Evolutionary conservation across 768 basidiomycete genomes (phyloP), one percentile per base, ranked within the genome.

Genomic region (Dentipellis sp.): DNA sequence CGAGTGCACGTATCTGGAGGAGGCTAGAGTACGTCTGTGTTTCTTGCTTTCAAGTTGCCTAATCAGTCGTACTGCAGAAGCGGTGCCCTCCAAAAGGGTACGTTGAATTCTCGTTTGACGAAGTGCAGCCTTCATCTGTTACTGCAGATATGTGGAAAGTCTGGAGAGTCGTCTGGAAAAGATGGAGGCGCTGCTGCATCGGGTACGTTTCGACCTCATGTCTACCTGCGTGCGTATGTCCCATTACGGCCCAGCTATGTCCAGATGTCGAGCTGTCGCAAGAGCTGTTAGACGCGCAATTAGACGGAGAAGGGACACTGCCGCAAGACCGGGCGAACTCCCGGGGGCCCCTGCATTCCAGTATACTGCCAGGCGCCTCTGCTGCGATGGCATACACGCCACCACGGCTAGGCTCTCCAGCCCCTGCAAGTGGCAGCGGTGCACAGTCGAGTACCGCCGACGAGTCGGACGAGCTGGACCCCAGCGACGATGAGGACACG

Each of bases 1-100:
- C 39, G 78, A 84, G 17, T 88, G 86, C 66, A 84, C 81, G 1
- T 86, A 87, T 63, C 75, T 80, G 53, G 83, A 85, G 68, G 78
- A 81, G 19, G 80, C 82, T 10, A 86, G 84, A 78, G 84, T 84
- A 58, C 10, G 53, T 10, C 29, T 3, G 29, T 45, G 73, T 58
- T 9, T 42, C 47, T 19, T 17, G 47, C n/a, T 36, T 8, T 21
- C 12, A 50, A 48, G 23, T 37, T 36, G n/a, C 54, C 40, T 39
- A 47, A 38, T 39, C 19, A 48, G 19, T 50, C 42, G 47, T 38
- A 2, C 14, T 39, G 36, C 56, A 75, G 73, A 75, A 75, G 67
- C 74, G 84, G 21, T 84, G 85, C 3, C 76, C 82, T 45, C 79
- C 83, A 14, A 83, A 83, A 72, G 78, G 80, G 80, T 83, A 58